Evolutionary conservation across 2,329 filamentous ascomycete genomes (phyloP).

Genomic region (Pseudogymnoascus sp.): DNA sequence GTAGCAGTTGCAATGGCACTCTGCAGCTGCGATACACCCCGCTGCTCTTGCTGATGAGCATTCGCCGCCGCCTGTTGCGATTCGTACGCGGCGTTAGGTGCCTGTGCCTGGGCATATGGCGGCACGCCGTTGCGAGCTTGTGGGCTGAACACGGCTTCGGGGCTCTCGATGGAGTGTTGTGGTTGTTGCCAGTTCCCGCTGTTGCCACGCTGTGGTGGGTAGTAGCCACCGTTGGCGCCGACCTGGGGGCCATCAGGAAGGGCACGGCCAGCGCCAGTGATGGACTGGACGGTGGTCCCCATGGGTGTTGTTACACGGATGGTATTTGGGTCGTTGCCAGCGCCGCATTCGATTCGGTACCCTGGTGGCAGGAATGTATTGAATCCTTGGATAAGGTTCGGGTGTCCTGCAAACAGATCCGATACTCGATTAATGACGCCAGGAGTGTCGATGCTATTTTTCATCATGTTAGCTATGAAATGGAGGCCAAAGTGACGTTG

Average conservation of each 20-base stretch:
- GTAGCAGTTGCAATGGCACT: conserved; percentile 43
- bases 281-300: conserved; percentile 90
- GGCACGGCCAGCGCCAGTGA: conserved; percentile 47
- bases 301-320: conserved; percentile 96
- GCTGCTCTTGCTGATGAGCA: conserved; percentile 55
- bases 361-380: conserved; percentile 95
- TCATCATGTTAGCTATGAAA: not conserved
- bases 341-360: conserved; percentile 92
- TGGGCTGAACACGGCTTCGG: conserved; percentile 53
- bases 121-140: conserved; percentile 43
- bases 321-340: conserved; percentile 87
- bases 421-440: conserved; percentile 96
- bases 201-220: conserved; percentile 16
- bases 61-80: conserved; percentile 33
- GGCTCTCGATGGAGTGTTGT: conserved; percentile 55
- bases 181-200: conserved; percentile 44
- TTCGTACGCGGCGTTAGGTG: conserved; percentile 32
- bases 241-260: conserved; percentile 29
- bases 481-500: conserved; percentile 14
- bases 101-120: conserved; percentile 36
- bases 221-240: conserved; percentile 33
- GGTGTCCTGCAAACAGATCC: conserved; percentile 89
- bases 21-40: conserved; percentile 57
- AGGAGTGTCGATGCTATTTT: conserved; percentile 76
- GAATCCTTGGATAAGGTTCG: conserved; percentile 92